These are phyloP conservation scores for Rhizopus microsporus DNA, from an alignment of 371 early-diverging fungal species.

Conservation along the genomic window DNA sequence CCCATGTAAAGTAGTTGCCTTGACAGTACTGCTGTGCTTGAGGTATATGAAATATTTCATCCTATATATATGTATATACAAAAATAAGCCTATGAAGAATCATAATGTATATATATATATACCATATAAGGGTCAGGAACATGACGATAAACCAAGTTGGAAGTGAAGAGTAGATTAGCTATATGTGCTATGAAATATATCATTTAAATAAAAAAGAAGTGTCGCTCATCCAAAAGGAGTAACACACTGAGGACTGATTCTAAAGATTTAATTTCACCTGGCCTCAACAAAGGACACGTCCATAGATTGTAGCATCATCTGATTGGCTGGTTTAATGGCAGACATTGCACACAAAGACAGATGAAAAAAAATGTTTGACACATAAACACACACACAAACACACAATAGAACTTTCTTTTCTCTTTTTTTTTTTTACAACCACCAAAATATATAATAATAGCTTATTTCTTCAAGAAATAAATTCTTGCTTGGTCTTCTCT, in stretches of 20 bases:
- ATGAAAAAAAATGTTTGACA: background rate
- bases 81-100: background rate
- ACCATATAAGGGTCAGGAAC: constrained; percentile 68
- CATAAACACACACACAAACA: background rate
- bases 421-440: background rate
- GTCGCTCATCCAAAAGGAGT: too few relatives aligned
- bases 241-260: too few relatives aligned
- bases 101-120: background rate
- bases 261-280: too few relatives aligned
- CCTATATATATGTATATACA: constrained; percentile 48
- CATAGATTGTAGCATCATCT: background rate
- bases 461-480: background rate
- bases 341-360: background rate
- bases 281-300: background rate
- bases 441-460: background rate
- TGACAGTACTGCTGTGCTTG: constrained; percentile 88
- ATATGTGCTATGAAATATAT: constrained; percentile 17
- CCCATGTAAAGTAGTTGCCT: constrained; percentile 74
- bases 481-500: constrained; percentile 1
- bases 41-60: constrained; percentile 93
- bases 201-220: constrained; percentile 2
- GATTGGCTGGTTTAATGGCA: background rate
- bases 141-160: constrained; percentile 31
- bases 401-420: background rate
- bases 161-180: constrained; percentile 19